Base-by-base conservation (phyloP, 2,329 filamentous ascomycete genomes). In the Sordariomycetes sp. region DNA sequence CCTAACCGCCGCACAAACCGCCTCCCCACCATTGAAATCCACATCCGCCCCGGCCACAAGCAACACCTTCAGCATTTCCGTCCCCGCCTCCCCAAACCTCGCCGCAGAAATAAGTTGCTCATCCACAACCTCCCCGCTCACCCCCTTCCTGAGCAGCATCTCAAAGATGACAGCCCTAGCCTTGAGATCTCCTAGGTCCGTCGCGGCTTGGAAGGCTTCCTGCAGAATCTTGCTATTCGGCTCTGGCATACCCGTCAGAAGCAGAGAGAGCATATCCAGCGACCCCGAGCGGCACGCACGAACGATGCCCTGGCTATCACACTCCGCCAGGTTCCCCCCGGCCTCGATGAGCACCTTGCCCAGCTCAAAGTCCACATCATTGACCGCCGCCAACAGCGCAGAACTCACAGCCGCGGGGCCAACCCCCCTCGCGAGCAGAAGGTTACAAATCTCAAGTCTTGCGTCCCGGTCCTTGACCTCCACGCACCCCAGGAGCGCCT, bases 161-260 rank as follows among this genome's bases (percentile, higher is more conserved):
- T 75, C 70, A 52, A 83, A 79, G 2, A 82, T 69, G 24, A 71
- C 70, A 0, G 74, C 74, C 2, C 79, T 69, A 45, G 71, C 74
- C 56, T 70, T 70, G 4, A 82, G 65, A 58, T 81, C 76, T 1
- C 73, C 66, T 1, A 81, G 69, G 56, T 78, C 74, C 0, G 76
- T 80, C 0, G 79, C 78, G 2, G 78, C 79, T 59, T 81, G 76
- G 52, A 83, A 82, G 0, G 75, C 78, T 45, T 72, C 71, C 34
- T 75, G 70, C 3, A 82, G 64, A 0, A 74, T 78, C 7, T 66
- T 64, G 53, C 71, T 71, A 12, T 70, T 70, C 0, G 73, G 64
- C 3, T 71, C 63, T 0, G 63, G 65, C 25, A 72, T 70, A 1
- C 73, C 70, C 25, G 67, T 70, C 0, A 83, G 66, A 1, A 83